A percentile compares a stretch with the other conserved stretches of the same genome.
phyloP scores from a whole-genome alignment of 768 basidiomycete species.

The Pleurotus eryngii region DNA sequence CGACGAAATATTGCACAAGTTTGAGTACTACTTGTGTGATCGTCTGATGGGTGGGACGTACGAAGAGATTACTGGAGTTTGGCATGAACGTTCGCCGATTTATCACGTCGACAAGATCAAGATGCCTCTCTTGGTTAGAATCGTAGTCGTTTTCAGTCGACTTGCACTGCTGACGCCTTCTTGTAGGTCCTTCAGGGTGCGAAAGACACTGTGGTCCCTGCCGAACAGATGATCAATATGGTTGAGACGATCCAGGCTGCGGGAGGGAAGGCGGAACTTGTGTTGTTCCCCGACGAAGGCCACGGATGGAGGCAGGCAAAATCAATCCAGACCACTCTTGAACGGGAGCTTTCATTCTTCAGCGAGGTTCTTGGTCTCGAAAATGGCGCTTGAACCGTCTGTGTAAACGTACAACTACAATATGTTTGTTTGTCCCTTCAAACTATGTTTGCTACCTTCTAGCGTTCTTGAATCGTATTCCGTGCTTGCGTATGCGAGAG shows the following conservation, averaged over 20 bases:
- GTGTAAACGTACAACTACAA: no score
- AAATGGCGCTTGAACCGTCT: no score
- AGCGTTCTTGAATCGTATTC: no score
- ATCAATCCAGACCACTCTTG: slow-evolving; percentile 35
- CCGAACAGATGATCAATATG: slow-evolving; percentile 43
- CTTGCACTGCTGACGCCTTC: not conserved
- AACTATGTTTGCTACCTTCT: no score
- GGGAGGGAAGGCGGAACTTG: slow-evolving; percentile 36
- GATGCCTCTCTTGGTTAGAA: slow-evolving; percentile 45
- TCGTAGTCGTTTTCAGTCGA: not conserved
- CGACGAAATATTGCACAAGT: slow-evolving; percentile 54
- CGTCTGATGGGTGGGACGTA: slow-evolving; percentile 51
- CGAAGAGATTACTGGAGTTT: slow-evolving; percentile 43
- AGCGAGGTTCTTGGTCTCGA: slow-evolving; percentile 22
- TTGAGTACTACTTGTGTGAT: slow-evolving; percentile 41
- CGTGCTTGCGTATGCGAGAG: no score
- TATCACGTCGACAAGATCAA: slow-evolving; percentile 47
- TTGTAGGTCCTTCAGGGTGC: slow-evolving; percentile 48
- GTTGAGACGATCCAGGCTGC: slow-evolving; percentile 34
- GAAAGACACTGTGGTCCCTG: slow-evolving; percentile 47
- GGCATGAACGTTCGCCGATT: slow-evolving; percentile 49
- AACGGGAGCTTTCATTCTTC: slow-evolving; percentile 38
- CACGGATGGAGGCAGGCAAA: slow-evolving; percentile 43
- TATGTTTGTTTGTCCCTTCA: no score
- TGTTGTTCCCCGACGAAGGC: slow-evolving; percentile 47